Evolutionary conservation across 352 stramenopile species (phyloP).

Genomic region (Phytophthora chlamydospora): DNA sequence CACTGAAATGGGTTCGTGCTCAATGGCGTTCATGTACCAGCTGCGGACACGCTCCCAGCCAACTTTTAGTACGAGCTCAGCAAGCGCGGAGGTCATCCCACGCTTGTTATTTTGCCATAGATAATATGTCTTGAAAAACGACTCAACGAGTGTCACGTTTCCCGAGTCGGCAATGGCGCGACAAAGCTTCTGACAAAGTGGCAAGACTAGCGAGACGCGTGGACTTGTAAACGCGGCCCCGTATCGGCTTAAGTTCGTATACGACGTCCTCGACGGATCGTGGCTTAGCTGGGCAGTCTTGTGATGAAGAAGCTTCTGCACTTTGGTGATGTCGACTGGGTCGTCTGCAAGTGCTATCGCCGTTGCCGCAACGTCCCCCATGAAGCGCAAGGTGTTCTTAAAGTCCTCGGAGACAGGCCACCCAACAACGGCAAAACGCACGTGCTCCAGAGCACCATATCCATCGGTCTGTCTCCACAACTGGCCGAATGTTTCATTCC

Average conservation of each 20-base stretch:
- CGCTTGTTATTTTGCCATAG: constrained; percentile 2
- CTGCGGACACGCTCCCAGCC: constrained; percentile 3
- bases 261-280: neutral
- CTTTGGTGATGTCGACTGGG: constrained; percentile 11
- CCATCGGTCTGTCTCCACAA: neutral
- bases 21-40: constrained; percentile 1
- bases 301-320: constrained; percentile 3
- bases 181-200: constrained; percentile 7
- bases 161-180: neutral
- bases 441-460: neutral
- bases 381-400: constrained; percentile 1
- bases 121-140: constrained; percentile 15
- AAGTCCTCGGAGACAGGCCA: constrained; percentile 6
- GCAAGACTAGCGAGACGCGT: neutral
- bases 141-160: neutral
- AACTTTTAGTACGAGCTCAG: constrained; percentile 5
- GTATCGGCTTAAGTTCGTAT: no score
- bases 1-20: neutral
- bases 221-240: no score
- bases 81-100: constrained; percentile 8
- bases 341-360: constrained; percentile 3
- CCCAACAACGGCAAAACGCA: constrained; percentile 14
- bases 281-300: neutral
- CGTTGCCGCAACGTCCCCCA: constrained; percentile 12
- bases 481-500: neutral